These are phyloP conservation scores for Taxillus chinensis DNA, from an alignment of 164 flowering plant genomes.

Conservation along the genomic window DNA sequence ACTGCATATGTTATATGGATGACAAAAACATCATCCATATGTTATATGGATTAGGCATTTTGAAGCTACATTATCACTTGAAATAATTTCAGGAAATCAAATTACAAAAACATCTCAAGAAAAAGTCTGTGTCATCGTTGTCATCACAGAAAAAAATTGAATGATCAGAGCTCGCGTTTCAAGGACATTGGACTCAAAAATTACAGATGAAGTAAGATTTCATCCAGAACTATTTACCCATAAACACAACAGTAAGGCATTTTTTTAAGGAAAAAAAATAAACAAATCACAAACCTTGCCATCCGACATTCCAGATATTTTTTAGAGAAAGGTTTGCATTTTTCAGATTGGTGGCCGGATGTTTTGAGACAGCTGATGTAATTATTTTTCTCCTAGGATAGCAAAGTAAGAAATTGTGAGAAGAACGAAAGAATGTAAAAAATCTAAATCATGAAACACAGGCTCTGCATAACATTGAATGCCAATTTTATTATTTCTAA, in stretches of 20 bases:
- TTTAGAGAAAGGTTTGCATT: slow-evolving; percentile 64
- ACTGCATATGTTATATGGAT: no score
- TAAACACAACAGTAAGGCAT: no score
- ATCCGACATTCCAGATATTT: slow-evolving; percentile 87
- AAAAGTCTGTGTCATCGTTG: no score
- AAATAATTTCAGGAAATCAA: no score
- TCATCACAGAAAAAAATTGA: no score
- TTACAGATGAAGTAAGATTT: no score
- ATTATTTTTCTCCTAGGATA: slow-evolving; percentile 69
- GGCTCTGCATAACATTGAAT: not conserved
- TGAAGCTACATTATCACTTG: no score
- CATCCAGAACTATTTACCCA: not conserved
- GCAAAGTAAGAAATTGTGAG: not conserved
- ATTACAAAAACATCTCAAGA: no score
- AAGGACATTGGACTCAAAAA: no score
- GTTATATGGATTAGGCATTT: no score
- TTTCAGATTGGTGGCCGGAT: slow-evolving; percentile 64
- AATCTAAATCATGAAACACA: not conserved
- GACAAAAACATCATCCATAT: no score
- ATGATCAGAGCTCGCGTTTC: no score
- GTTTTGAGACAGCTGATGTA: slow-evolving; percentile 71
- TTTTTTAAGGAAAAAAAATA: not conserved
- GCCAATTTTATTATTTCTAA: not conserved
- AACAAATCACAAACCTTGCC: slow-evolving; percentile 46
- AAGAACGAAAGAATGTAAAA: not conserved